Evolutionary conservation across 768 basidiomycete species (phyloP).

Genomic region (Leucocoprinus birnbaumii): DNA sequence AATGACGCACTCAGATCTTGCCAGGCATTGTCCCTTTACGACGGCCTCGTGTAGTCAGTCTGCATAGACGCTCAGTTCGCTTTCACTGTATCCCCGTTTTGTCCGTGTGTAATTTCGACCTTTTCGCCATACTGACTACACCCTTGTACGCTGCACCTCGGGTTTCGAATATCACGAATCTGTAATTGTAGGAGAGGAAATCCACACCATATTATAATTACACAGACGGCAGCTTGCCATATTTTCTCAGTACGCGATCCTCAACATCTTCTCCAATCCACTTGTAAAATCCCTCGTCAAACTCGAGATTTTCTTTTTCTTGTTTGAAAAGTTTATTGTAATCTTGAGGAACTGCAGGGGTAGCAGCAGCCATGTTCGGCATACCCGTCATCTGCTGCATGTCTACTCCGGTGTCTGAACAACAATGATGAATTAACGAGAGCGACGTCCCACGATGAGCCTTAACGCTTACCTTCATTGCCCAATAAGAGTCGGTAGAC

Average conservation of each 20-base stretch:
- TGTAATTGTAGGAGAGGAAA: conserved; percentile 13
- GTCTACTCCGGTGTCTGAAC: not conserved
- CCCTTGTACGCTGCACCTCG: conserved; percentile 8
- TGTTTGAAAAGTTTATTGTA: conserved; percentile 87
- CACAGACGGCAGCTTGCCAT: conserved; percentile 53
- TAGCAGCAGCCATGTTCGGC: conserved; percentile 53
- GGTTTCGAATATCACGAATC: conserved; percentile 2
- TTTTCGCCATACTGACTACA: conserved; percentile 1
- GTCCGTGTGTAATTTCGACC: not conserved
- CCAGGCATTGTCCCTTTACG: conserved; percentile 92
- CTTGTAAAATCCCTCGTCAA: conserved; percentile 80
- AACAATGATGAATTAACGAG: conserved; percentile 1
- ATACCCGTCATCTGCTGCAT: conserved; percentile 72
- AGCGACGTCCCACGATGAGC: not conserved
- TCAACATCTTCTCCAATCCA: conserved; percentile 87
- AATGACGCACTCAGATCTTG: conserved; percentile 11
- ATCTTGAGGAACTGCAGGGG: conserved; percentile 71
- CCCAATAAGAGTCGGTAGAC: conserved; percentile 93
- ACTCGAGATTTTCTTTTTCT: conserved; percentile 90
- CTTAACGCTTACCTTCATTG: conserved; percentile 62
- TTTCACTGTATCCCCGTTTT: conserved; percentile 5
- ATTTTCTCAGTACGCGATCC: conserved; percentile 71
- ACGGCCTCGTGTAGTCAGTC: conserved; percentile 85
- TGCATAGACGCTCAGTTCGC: not conserved
- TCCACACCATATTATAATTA: conserved; percentile 22